phyloP scores from a whole-genome alignment of 345 rosid species.

The Schrenkiella parvula region DNA sequence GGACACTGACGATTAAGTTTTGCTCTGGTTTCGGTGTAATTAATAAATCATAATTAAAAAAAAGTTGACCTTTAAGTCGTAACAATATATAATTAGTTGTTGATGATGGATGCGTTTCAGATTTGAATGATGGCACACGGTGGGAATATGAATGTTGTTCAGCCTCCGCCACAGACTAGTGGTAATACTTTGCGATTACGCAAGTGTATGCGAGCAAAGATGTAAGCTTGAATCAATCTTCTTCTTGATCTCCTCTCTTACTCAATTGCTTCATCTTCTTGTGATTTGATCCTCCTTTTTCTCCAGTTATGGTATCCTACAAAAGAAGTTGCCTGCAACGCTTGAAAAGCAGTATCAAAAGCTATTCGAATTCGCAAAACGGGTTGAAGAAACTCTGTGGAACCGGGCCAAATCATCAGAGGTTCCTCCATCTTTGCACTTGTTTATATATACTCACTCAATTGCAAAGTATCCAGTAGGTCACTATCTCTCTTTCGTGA shows the following conservation, averaged over 20 bases:
- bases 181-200: not conserved
- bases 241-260: too few species aligned
- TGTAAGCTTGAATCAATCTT: not conserved
- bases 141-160: not conserved
- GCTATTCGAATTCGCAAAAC: not conserved
- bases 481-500: not conserved
- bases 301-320: not conserved
- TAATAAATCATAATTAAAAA: too few species aligned
- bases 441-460: not conserved
- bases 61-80: too few species aligned
- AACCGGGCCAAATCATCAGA: not conserved
- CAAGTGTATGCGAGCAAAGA: not conserved
- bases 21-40: too few species aligned
- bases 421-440: not conserved
- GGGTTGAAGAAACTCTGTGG: not conserved
- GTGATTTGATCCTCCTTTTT: not conserved
- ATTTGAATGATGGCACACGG: not conserved
- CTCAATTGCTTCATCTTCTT: too few species aligned
- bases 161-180: not conserved
- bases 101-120: too few species aligned
- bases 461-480: too few species aligned
- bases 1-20: too few species aligned
- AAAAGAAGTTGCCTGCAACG: not conserved
- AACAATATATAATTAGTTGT: too few species aligned
- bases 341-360: not conserved